A percentile compares a stretch with the other conserved stretches of the same genome.
phyloP scores from a whole-genome alignment of 345 rosid genomes.

The Anacardium occidentale region DNA sequence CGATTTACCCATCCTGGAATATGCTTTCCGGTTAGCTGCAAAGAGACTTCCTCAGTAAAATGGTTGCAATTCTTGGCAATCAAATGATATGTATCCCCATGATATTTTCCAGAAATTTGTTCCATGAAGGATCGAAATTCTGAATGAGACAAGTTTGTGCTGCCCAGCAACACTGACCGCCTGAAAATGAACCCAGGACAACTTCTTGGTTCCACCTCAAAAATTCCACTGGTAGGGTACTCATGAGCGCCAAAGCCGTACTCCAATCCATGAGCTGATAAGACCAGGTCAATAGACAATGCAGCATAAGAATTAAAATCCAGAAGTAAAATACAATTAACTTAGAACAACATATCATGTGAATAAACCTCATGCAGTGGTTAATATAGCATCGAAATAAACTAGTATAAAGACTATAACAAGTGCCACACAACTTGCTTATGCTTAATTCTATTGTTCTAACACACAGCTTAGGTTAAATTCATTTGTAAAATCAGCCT shows the following conservation, averaged over 20 bases:
- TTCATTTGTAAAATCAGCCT: neutral
- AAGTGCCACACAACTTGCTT: neutral
- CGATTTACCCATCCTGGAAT: constrained; percentile 98
- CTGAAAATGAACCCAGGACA: constrained; percentile 95
- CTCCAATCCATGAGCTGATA: constrained; percentile 76
- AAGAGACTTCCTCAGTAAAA: constrained; percentile 78
- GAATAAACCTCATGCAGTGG: neutral
- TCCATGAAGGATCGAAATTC: constrained; percentile 85
- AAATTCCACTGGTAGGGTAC: constrained; percentile 75
- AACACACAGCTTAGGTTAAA: neutral
- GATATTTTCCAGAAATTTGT: constrained; percentile 64
- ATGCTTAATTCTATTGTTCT: neutral
- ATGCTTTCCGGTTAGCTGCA: constrained; percentile 70
- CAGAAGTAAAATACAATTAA: neutral
- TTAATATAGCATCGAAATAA: neutral
- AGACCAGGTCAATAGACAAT: neutral
- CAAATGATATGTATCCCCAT: constrained; percentile 89
- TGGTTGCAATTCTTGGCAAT: constrained; percentile 98
- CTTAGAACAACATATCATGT: neutral
- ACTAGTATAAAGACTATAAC: neutral
- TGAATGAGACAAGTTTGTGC: constrained; percentile 57
- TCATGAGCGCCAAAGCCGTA: constrained; percentile 96
- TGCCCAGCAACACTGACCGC: constrained; percentile 73
- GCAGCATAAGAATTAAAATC: neutral
- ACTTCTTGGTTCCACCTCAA: constrained; percentile 86